Conservation (phyloP, 352 stramenopile species). For the Phytopythium kandeliae region DNA sequence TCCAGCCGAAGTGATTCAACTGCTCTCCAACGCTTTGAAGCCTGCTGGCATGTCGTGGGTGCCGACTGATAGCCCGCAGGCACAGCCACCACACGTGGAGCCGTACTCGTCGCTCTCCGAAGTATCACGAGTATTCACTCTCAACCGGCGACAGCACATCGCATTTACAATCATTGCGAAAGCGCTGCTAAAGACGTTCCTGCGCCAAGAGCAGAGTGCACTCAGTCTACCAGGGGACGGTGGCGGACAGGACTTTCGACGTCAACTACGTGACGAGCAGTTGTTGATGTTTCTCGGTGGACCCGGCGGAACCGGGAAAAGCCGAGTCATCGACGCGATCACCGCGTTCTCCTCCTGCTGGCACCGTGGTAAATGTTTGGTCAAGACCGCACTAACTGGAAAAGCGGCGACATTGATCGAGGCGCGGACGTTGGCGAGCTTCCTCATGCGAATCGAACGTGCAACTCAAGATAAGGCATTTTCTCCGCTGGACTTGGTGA, state of each 20-base stretch:
- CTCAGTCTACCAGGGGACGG: too few species aligned
- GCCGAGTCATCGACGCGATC: conserved; percentile 8
- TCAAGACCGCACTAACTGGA: background rate
- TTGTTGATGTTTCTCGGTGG: conserved; percentile 7
- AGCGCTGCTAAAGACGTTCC: conserved; percentile 2
- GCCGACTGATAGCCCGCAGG: conserved; percentile 3
- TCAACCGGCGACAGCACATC: conserved; percentile 8
- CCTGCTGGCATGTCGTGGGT: too few species aligned
- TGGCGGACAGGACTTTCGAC: too few species aligned
- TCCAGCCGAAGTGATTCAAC: conserved; percentile 8
- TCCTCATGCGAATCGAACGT: background rate
- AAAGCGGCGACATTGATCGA: background rate
- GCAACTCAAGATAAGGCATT: conserved; percentile 1
- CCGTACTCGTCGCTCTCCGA: background rate
- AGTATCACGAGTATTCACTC: conserved; percentile 7
- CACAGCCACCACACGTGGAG: background rate
- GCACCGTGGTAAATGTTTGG: background rate
- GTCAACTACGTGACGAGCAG: conserved; percentile 4
- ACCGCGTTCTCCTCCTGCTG: conserved; percentile 6
- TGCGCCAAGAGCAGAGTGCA: conserved; percentile 6
- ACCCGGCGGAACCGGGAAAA: conserved; percentile 7
- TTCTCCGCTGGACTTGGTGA: background rate
- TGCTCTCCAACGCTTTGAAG: conserved; percentile 2
- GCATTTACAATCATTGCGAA: conserved; percentile 6
- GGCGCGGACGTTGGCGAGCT: background rate